Evolutionary conservation across 2,329 filamentous ascomycete genomes (phyloP).

Genomic region (Neoscytalidium dimidiatum): DNA sequence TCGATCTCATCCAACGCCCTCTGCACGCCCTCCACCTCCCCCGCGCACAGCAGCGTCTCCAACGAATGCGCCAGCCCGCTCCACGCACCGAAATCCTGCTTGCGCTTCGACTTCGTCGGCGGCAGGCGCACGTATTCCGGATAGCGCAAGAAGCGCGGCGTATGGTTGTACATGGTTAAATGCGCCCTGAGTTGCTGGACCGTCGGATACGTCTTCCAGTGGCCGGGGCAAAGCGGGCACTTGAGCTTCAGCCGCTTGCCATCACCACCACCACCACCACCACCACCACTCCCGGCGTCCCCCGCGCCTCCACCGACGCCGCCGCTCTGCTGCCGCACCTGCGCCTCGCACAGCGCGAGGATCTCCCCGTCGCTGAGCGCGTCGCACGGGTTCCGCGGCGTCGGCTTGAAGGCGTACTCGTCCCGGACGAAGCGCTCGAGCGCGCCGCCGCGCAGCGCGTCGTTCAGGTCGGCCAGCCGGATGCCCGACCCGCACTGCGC

Average conservation of each 20-base stretch:
- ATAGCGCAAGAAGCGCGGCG: conserved; percentile 13
- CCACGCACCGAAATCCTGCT: conserved; percentile 15
- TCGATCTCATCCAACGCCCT: conserved; percentile 12
- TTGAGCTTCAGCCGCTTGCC: background rate
- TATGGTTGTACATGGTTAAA: conserved; percentile 13
- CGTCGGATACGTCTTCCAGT: conserved; percentile 8
- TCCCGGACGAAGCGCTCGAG: conserved; percentile 16
- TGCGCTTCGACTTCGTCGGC: conserved; percentile 15
- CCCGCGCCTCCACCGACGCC: background rate
- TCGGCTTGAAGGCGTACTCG: background rate
- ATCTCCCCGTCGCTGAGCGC: background rate
- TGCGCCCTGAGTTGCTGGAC: conserved; percentile 10
- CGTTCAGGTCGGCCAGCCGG: conserved; percentile 5
- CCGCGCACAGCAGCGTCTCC: conserved; percentile 19
- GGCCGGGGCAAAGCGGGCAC: conserved; percentile 4
- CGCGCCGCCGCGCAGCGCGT: background rate
- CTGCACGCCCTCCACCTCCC: conserved; percentile 17
- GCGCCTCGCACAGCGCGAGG: background rate
- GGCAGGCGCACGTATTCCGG: conserved; percentile 10
- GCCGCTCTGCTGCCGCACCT: background rate
- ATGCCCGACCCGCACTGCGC: conserved; percentile 17
- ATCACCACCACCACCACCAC: background rate
- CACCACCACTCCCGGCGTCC: background rate
- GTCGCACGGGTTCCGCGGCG: background rate
- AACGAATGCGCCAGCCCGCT: conserved; percentile 18